Percentiles rank a stretch among this genome's conserved stretches.
Evolutionary conservation across 129 eudicot species (phyloP).

Genomic region (Centrapalus pauciflorus): DNA sequence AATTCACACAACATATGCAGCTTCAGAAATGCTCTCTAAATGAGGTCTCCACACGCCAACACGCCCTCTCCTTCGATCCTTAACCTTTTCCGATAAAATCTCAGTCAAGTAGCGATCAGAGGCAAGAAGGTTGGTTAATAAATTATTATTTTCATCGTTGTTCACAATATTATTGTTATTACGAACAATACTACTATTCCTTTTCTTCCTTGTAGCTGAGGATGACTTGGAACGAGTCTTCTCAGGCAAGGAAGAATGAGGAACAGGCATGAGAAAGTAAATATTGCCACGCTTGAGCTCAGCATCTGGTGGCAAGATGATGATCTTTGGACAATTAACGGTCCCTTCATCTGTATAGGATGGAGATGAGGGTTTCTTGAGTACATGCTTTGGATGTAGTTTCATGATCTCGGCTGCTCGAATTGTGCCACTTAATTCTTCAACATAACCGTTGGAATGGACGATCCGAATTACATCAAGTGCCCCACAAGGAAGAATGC

Average conservation of each 20-base stretch:
- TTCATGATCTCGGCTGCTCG: conserved; percentile 71
- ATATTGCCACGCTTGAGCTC: conserved; percentile 90
- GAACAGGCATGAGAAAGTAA: conserved; percentile 77
- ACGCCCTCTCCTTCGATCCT: conserved; percentile 77
- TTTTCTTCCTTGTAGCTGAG: conserved; percentile 35
- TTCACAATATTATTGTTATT: conserved; percentile 3
- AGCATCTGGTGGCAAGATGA: conserved; percentile 80
- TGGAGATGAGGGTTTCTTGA: conserved; percentile 63
- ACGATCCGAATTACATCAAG: conserved; percentile 90
- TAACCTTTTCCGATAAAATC: conserved; percentile 68
- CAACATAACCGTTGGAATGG: conserved; percentile 78
- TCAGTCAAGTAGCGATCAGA: conserved; percentile 74
- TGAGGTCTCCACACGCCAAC: conserved; percentile 88
- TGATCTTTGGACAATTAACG: conserved; percentile 49
- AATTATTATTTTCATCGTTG: conserved; percentile 4
- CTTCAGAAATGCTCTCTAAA: conserved; percentile 83
- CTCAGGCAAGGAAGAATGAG: conserved; percentile 39
- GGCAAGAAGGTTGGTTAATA: conserved; percentile 31
- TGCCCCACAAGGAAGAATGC: conserved; percentile 93
- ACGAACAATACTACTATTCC: conserved; percentile 1
- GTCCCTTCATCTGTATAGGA: conserved; percentile 36
- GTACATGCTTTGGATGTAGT: conserved; percentile 70
- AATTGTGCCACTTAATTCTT: conserved; percentile 63
- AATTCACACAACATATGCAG: conserved; percentile 26
- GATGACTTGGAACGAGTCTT: conserved; percentile 35